phyloP scores from a whole-genome alignment of 164 flowering plant species.

The Piper betle region DNA sequence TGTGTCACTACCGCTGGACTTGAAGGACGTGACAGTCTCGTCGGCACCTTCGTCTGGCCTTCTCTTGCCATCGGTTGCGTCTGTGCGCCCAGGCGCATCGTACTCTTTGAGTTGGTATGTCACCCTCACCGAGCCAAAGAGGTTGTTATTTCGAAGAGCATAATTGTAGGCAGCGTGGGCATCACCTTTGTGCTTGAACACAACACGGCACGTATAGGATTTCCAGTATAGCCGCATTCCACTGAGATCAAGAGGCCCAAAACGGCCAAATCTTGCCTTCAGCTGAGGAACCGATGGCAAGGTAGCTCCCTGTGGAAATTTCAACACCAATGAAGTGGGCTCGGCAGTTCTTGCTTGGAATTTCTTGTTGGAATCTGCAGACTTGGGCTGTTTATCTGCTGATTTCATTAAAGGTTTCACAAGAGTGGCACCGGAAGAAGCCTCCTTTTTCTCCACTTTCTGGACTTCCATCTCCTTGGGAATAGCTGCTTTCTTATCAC shows the following conservation, averaged over 20 bases:
- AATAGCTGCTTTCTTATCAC: constrained; percentile 34
- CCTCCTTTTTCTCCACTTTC: constrained; percentile 15
- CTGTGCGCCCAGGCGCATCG: constrained; percentile 27
- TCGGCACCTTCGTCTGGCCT: constrained; percentile 23
- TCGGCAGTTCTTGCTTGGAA: constrained; percentile 18
- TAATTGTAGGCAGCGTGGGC: constrained; percentile 50
- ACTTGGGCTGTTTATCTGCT: not conserved
- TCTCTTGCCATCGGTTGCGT: constrained; percentile 20
- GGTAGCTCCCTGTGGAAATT: constrained; percentile 51
- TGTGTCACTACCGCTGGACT: constrained; percentile 8
- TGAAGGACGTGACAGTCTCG: constrained; percentile 8
- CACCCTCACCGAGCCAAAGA: constrained; percentile 55
- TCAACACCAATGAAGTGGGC: constrained; percentile 77
- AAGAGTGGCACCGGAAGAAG: constrained; percentile 3
- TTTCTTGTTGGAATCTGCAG: constrained; percentile 14
- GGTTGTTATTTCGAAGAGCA: constrained; percentile 33
- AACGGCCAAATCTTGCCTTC: constrained; percentile 81
- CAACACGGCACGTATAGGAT: constrained; percentile 61
- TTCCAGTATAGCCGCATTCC: constrained; percentile 67
- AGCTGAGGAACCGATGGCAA: constrained; percentile 67
- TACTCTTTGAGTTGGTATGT: constrained; percentile 37
- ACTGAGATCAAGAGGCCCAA: constrained; percentile 68
- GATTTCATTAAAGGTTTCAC: constrained; percentile 16
- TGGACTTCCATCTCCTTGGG: constrained; percentile 27
- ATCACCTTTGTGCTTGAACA: constrained; percentile 45